Evolutionary conservation across 768 basidiomycete species (phyloP).

Genomic region (Trametes cingulata): DNA sequence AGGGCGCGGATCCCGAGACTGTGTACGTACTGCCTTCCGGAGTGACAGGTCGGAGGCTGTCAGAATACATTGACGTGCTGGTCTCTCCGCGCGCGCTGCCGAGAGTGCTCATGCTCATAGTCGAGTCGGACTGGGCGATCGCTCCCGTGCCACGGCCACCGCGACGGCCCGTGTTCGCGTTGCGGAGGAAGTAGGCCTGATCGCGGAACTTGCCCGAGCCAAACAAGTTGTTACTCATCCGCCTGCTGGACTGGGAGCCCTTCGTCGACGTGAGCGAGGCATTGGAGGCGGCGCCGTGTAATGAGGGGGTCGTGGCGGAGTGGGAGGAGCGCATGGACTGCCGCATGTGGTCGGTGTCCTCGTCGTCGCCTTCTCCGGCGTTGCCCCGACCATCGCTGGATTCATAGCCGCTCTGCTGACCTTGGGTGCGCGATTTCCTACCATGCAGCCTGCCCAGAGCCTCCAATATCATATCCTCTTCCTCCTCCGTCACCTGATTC

Average conservation of each 20-base stretch:
- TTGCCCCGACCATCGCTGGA: slow-evolving; percentile 15
- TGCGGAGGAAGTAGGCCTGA: slow-evolving; percentile 64
- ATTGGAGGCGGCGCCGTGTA: slow-evolving; percentile 27
- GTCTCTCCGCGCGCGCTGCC: slow-evolving; percentile 45
- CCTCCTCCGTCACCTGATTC: slow-evolving; percentile 75
- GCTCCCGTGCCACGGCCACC: slow-evolving; percentile 35
- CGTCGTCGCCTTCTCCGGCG: slow-evolving; percentile 10
- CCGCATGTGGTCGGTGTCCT: slow-evolving; percentile 13
- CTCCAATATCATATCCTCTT: slow-evolving; percentile 83
- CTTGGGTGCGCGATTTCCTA: slow-evolving; percentile 30
- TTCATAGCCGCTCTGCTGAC: slow-evolving; percentile 7
- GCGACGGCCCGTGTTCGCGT: slow-evolving; percentile 42
- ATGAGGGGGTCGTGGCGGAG: slow-evolving; percentile 39
- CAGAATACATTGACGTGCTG: slow-evolving; percentile 46
- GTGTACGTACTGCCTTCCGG: slow-evolving; percentile 50
- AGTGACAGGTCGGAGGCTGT: slow-evolving; percentile 51
- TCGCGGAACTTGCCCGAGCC: slow-evolving; percentile 80
- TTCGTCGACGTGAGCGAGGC: slow-evolving; percentile 37
- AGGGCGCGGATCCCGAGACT: slow-evolving; percentile 40
- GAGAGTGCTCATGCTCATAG: slow-evolving; percentile 39
- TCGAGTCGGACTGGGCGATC: slow-evolving; percentile 46
- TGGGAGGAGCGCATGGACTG: slow-evolving; percentile 32
- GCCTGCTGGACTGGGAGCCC: slow-evolving; percentile 53
- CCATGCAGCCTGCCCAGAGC: slow-evolving; percentile 58
- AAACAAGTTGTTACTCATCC: slow-evolving; percentile 86